Conservation (phyloP, 139 green algal genomes). For the Chlamydomonas eustigma region DNA sequence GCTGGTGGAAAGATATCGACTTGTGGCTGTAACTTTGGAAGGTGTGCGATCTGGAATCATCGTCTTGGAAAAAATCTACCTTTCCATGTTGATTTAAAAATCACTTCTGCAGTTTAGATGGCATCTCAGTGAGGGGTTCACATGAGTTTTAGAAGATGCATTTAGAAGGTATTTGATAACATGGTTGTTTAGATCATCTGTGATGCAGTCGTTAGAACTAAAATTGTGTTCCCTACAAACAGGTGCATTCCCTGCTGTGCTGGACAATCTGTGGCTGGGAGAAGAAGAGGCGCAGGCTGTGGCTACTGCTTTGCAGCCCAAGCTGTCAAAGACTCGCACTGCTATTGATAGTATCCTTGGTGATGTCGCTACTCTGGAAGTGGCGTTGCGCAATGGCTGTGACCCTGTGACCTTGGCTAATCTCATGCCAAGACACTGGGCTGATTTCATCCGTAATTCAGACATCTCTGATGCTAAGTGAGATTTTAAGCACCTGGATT, state of each 20-base stretch:
- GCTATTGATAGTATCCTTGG: constrained; percentile 68
- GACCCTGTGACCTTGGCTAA: constrained; percentile 73
- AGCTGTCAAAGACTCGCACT: constrained; percentile 65
- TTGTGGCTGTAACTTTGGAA: constrained; percentile 50
- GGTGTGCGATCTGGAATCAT: too few relatives aligned
- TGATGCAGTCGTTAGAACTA: too few relatives aligned
- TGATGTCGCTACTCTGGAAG: constrained; percentile 60
- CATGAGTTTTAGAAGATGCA: too few relatives aligned
- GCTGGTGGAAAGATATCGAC: constrained; percentile 51
- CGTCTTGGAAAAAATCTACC: too few relatives aligned
- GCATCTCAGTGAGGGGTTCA: too few relatives aligned
- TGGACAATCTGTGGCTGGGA: constrained; percentile 77
- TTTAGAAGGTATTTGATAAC: too few relatives aligned
- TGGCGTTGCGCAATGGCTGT: constrained; percentile 42
- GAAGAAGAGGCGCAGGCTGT: constrained; percentile 68
- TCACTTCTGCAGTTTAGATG: too few relatives aligned
- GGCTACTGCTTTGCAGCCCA: constrained; percentile 64
- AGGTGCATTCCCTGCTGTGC: constrained; percentile 56
- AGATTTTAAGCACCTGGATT: too few relatives aligned
- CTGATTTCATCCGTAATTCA: constrained; percentile 78
- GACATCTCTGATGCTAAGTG: constrained; percentile 9
- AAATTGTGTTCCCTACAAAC: too few relatives aligned
- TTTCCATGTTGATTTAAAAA: too few relatives aligned
- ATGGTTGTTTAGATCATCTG: too few relatives aligned
- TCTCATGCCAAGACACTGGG: constrained; percentile 80